phyloP scores from a whole-genome alignment of 768 basidiomycete genomes.

The Leucocoprinus leucothites region DNA sequence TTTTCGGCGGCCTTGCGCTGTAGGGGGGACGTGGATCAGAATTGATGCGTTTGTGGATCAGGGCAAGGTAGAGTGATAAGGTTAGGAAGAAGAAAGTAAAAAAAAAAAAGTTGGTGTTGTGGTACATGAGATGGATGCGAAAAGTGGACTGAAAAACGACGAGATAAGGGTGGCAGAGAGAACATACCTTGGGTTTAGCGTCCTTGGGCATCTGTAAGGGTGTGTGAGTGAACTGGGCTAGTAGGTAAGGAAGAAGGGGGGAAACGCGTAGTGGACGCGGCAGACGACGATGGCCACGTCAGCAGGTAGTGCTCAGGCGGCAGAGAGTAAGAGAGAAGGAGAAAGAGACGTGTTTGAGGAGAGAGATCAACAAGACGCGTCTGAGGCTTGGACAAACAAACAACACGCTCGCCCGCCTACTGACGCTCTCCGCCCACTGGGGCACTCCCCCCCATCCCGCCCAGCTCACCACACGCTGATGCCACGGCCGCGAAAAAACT shows the following conservation, averaged over 20 bases:
- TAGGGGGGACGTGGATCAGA: too few relatives aligned
- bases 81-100: too few relatives aligned
- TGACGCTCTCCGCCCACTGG: conserved; percentile 13
- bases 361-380: conserved; percentile 22
- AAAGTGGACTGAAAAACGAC: too few relatives aligned
- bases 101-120: too few relatives aligned
- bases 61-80: too few relatives aligned
- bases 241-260: not conserved
- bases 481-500: conserved; percentile 2
- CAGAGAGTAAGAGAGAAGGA: not conserved
- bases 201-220: conserved; percentile 73
- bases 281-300: conserved; percentile 7
- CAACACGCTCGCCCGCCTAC: conserved; percentile 12
- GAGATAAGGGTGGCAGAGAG: conserved; percentile 11
- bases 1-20: conserved; percentile 79
- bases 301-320: not conserved
- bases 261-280: conserved; percentile 5
- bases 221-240: conserved; percentile 2
- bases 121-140: too few relatives aligned
- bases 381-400: conserved; percentile 21
- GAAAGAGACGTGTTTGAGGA: conserved; percentile 3
- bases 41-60: too few relatives aligned
- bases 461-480: not conserved
- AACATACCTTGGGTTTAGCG: conserved; percentile 68
- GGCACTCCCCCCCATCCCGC: not conserved